These are phyloP conservation scores for Luffa aegyptiaca DNA, from an alignment of 306 rosid species.

Conservation along the genomic window DNA sequence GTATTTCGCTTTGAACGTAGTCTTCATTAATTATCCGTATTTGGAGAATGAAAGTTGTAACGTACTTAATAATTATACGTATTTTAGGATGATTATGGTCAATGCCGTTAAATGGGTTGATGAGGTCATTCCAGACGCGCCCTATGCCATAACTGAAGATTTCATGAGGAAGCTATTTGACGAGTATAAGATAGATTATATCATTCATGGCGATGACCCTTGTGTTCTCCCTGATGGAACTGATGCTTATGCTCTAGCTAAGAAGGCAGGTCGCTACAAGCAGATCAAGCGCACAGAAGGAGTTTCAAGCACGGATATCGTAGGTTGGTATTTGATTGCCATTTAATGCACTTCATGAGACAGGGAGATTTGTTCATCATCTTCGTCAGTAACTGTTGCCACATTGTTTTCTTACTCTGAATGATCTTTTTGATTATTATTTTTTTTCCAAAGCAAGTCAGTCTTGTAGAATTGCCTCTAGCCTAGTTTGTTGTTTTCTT, in stretches of 20 bases:
- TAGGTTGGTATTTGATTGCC: constrained; percentile 25
- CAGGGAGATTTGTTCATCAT: neutral
- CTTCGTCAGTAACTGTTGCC: neutral
- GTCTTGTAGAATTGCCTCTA: neutral
- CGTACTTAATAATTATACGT: neutral
- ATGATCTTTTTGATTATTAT: neutral
- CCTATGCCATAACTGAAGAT: constrained; percentile 52
- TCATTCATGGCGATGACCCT: constrained; percentile 54
- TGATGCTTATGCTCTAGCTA: constrained; percentile 56
- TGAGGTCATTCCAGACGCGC: constrained; percentile 51
- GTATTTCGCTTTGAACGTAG: neutral
- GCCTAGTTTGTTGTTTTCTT: neutral
- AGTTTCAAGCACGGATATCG: constrained; percentile 57
- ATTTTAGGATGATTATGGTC: constrained; percentile 46
- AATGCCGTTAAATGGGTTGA: constrained; percentile 57
- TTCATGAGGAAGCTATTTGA: constrained; percentile 53
- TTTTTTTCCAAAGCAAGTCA: neutral
- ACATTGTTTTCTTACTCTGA: neutral
- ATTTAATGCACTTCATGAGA: neutral
- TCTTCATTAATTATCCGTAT: neutral
- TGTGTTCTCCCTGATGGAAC: constrained; percentile 58
- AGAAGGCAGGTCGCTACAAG: constrained; percentile 60
- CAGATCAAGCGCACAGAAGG: constrained; percentile 63
- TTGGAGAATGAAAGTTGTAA: neutral
- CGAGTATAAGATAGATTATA: constrained; percentile 42